Base-by-base conservation (phyloP, 176 grass and related monocot genomes). In the Juncus inflexus region DNA sequence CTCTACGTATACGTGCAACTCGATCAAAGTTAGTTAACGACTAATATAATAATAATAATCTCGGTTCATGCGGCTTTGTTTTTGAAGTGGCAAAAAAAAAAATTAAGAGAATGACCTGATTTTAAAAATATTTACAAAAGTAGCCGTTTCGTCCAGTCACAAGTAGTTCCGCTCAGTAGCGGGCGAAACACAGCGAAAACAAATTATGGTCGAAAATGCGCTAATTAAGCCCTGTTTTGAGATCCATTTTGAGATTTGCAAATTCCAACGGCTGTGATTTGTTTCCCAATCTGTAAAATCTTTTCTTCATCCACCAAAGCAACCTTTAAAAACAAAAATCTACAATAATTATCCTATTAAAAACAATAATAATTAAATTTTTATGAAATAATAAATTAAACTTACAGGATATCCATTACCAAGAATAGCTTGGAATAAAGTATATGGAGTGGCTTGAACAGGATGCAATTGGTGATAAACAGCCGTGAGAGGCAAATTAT, bases 271-370 rank as follows among this genome's bases (percentile, higher is more conserved):
- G 88, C 88, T 42, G 94, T 99, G 72, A 99, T 72, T 53, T 92
- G 77, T 67, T 90, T 92, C 72, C 88, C 94, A 19, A 99, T 58
- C 53, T 88, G 88, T 80, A 99, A 83, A 47, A 99, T 99, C 78
- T 92, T 99, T 80, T 99, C 94, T 78, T 99, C 94, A 62, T 99
- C 83, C 85, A 99, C 65, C 52, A 99, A 74, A 5, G 85, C 94
- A 70, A 92, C 84, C 88, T 99, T 75, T 2, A 56, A 42, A 67
- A 69, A 55, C 63, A 51, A 42, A 54, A 60, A 55, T 28, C 1
- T 28, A 41, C 19, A 45, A 58, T 67, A 61, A 77, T 42, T 42
- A 4, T 28, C 55, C 12, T 58, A 40, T 50, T 16, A 58, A 54
- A 75, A 61, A n/a, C 35, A 16, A 72, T n/a, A 66, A 15, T 36